Evolutionary conservation across 2,329 filamentous ascomycete genomes (phyloP).

Genomic region (Scytalidium lignicola): DNA sequence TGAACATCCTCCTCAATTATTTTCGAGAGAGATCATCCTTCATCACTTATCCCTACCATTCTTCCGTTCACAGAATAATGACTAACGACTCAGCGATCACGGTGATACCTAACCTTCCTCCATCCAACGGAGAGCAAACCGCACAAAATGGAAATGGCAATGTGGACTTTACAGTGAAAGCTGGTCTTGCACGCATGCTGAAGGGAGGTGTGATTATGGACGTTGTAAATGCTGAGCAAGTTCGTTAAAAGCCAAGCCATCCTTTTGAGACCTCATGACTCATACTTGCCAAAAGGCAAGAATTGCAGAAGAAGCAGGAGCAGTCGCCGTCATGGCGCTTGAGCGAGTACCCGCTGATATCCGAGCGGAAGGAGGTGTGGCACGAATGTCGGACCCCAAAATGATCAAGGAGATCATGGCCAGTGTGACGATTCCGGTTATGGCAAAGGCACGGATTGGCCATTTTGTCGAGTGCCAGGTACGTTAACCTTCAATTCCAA

Average conservation of each 20-base stretch:
- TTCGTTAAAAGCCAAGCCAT: slow-evolving; percentile 24
- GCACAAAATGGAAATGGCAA: slow-evolving; percentile 16
- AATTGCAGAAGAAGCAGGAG: slow-evolving; percentile 95
- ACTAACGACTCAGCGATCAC: slow-evolving; percentile 8
- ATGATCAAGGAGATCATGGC: slow-evolving; percentile 96
- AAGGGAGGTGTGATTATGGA: slow-evolving; percentile 99
- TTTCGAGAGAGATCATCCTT: too few species aligned
- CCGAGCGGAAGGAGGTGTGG: slow-evolving; percentile 83
- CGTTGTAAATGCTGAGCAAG: slow-evolving; percentile 85
- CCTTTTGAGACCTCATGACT: slow-evolving; percentile 7
- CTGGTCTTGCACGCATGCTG: slow-evolving; percentile 93
- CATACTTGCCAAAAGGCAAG: slow-evolving; percentile 57
- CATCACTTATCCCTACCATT: too few species aligned
- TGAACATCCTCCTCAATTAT: too few species aligned
- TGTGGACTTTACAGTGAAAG: slow-evolving; percentile 77
- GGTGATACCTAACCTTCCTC: slow-evolving; percentile 39
- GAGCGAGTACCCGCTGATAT: slow-evolving; percentile 98
- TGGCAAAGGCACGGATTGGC: slow-evolving; percentile 97
- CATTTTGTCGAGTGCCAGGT: slow-evolving; percentile 96
- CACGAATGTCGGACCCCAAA: slow-evolving; percentile 90
- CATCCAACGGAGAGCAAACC: slow-evolving; percentile 15
- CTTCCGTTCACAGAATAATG: slow-evolving; percentile 24
- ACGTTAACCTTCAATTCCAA: slow-evolving; percentile 17
- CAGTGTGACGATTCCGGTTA: slow-evolving; percentile 94
- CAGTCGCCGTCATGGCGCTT: slow-evolving; percentile 95